phyloP scores from a whole-genome alignment of 257 asterid species.

The Solanum pinnatisectum region DNA sequence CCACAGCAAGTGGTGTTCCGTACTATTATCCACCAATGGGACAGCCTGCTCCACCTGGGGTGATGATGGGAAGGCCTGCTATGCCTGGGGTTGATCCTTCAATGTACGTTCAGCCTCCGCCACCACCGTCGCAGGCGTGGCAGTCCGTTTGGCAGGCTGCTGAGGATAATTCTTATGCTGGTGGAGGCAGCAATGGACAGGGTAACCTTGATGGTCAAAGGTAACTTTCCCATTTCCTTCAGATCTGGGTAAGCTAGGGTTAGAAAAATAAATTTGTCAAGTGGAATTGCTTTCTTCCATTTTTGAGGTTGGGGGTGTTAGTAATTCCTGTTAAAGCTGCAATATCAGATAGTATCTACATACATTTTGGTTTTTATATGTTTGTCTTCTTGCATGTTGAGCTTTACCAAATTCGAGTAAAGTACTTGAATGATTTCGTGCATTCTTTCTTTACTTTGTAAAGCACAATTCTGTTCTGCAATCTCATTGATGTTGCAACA shows the following conservation, averaged over 20 bases:
- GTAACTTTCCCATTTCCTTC: constrained; percentile 12
- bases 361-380: not conserved
- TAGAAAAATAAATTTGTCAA: not conserved
- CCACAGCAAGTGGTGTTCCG: constrained; percentile 60
- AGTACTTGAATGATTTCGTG: not conserved
- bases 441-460: not conserved
- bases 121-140: constrained; percentile 82
- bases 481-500: not conserved
- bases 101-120: constrained; percentile 49
- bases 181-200: constrained; percentile 46
- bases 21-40: constrained; percentile 76
- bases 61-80: constrained; percentile 73
- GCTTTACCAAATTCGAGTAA: not conserved
- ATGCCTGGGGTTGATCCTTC: constrained; percentile 54
- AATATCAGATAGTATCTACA: not conserved
- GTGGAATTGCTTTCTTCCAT: not conserved
- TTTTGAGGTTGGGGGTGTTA: not conserved
- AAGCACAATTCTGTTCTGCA: not conserved
- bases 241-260: constrained; percentile 1
- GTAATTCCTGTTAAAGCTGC: not conserved
- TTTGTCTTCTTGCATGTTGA: not conserved
- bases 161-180: constrained; percentile 53
- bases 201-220: constrained; percentile 66
- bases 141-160: constrained; percentile 72
- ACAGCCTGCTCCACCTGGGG: constrained; percentile 39